Conservation (phyloP, 2,329 filamentous ascomycete species). For the Sporothrix curviconia region DNA sequence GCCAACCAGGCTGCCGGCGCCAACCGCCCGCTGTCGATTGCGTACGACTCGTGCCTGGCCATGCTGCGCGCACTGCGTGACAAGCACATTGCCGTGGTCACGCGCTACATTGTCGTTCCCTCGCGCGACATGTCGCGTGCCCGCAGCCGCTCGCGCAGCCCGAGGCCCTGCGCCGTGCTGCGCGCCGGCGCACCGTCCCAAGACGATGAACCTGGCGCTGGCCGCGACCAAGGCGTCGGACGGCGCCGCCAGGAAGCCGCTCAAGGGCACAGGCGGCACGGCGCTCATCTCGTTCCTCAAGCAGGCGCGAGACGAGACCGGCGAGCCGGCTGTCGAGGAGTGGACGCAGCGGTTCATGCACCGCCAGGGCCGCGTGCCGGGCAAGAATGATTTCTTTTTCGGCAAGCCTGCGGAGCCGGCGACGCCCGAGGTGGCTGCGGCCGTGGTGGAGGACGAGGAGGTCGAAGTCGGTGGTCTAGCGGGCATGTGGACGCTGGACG, state of each 20-base stretch:
- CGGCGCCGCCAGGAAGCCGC: slow-evolving; percentile 44
- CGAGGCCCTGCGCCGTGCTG: slow-evolving; percentile 32
- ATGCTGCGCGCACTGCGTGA: slow-evolving; percentile 68
- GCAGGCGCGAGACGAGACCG: slow-evolving; percentile 92
- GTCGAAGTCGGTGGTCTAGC: slow-evolving; percentile 61
- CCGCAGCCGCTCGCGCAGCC: slow-evolving; percentile 53
- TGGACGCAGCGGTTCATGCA: slow-evolving; percentile 56
- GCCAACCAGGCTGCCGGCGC: slow-evolving; percentile 34
- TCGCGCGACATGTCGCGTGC: slow-evolving; percentile 63
- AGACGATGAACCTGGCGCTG: slow-evolving; percentile 15
- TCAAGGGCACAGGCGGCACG: slow-evolving; percentile 83
- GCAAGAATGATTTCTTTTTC: slow-evolving; percentile 51
- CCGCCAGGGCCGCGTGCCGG: slow-evolving; percentile 42
- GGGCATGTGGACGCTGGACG: slow-evolving; percentile 83
- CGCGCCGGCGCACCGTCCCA: slow-evolving; percentile 13
- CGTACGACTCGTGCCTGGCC: slow-evolving; percentile 84
- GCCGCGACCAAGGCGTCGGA: background rate
- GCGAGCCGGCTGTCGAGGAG: slow-evolving; percentile 73
- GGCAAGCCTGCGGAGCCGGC: slow-evolving; percentile 40
- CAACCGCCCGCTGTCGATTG: slow-evolving; percentile 63
- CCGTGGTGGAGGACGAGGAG: slow-evolving; percentile 23
- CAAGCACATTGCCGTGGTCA: slow-evolving; percentile 94
- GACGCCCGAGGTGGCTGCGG: slow-evolving; percentile 29
- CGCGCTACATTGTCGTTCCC: slow-evolving; percentile 88
- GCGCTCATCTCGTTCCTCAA: slow-evolving; percentile 93